These are phyloP conservation scores for Parafenestella ontariensis DNA, from an alignment of 2,329 filamentous ascomycete genomes.

Conservation along the genomic window DNA sequence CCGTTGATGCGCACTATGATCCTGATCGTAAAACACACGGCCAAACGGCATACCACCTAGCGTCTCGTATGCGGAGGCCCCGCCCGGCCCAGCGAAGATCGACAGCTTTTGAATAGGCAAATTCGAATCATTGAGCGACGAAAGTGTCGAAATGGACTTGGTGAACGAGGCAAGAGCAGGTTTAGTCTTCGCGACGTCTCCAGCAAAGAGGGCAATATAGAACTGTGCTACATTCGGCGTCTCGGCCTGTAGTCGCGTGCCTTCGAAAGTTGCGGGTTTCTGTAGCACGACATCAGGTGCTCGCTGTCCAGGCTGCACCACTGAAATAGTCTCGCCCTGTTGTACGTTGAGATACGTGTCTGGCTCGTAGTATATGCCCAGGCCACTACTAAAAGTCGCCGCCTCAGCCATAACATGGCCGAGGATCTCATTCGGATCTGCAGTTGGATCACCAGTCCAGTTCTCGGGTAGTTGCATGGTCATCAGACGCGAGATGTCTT, in stretches of 20 bases:
- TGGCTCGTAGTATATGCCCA: slow-evolving; percentile 44
- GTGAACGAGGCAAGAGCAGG: slow-evolving; percentile 18
- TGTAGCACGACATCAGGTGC: slow-evolving; percentile 56
- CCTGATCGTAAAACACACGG: slow-evolving; percentile 46
- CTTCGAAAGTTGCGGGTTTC: slow-evolving; percentile 56
- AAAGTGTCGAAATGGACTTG: slow-evolving; percentile 2
- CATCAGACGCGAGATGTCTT: slow-evolving; percentile 45
- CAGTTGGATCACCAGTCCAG: slow-evolving; percentile 39
- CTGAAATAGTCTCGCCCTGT: slow-evolving; percentile 1
- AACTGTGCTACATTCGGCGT: slow-evolving; percentile 55
- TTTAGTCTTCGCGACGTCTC: slow-evolving; percentile 34
- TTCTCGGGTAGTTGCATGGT: slow-evolving; percentile 44
- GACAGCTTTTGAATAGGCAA: slow-evolving; percentile 34
- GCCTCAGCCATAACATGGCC: slow-evolving; percentile 35
- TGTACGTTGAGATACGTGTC: slow-evolving; percentile 46
- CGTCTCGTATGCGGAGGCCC: slow-evolving; percentile 39
- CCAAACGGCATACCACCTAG: slow-evolving; percentile 43
- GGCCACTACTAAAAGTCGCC: slow-evolving; percentile 39
- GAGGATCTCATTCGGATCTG: slow-evolving; percentile 38
- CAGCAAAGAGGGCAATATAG: slow-evolving; percentile 53
- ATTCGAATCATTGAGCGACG: slow-evolving; percentile 18
- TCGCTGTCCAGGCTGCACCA: slow-evolving; percentile 51
- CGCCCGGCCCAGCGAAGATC: slow-evolving; percentile 31
- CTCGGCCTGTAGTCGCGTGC: slow-evolving; percentile 53
- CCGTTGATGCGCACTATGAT: slow-evolving; percentile 38